Base-by-base conservation (phyloP, 202 grass and related monocot species). In the Bolboschoenoplectus hybrid region DNA sequence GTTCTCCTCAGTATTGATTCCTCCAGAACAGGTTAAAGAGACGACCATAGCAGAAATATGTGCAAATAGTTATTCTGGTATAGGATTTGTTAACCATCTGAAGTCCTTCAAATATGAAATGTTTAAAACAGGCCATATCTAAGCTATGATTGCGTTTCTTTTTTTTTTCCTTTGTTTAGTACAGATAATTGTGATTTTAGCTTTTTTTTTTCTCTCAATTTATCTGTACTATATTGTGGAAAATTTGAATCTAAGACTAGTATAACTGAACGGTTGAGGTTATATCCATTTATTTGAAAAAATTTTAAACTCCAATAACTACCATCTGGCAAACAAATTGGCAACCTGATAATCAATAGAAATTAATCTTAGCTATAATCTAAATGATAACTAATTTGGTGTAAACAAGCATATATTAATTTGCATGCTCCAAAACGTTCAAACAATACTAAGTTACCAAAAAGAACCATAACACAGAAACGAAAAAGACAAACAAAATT, bases 341-440 rank as follows among this genome's bases (percentile, higher is more conserved):
- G 13, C 72, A 75, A 26, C 26, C 4, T 74, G 19, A 50, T 74
- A 34, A 74, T 32, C 3, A 14, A 49, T 19, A 72, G 19, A 74
- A 50, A 32, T 9, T 74, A 32, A 26, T 51, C 17, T n/a, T 19
- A 71, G 41, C 67, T 44, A 20, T 46, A 7, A 71, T 71, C 17
- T n/a, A 71, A 19, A 35, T 41, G 40, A 71, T 71, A 32, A 74
- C n/a, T 74, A 74, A 74, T 26, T 47, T 45, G 68, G 68, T 73
- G 43, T 20, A 46, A 47, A 73, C 43, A 34, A 74, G 45, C 20
- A 35, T 52, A 74, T 74, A 52, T 73, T 49, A 9, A 53, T 75
- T 55, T 53, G 6, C 72, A 53, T 77, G 50, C 73, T 77, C 11
- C 38, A 69, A 16, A 41, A 69, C 1, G 41, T 41, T 43, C 51